phyloP scores from a whole-genome alignment of 345 rosid species.

The Conringia planisiliqua region DNA sequence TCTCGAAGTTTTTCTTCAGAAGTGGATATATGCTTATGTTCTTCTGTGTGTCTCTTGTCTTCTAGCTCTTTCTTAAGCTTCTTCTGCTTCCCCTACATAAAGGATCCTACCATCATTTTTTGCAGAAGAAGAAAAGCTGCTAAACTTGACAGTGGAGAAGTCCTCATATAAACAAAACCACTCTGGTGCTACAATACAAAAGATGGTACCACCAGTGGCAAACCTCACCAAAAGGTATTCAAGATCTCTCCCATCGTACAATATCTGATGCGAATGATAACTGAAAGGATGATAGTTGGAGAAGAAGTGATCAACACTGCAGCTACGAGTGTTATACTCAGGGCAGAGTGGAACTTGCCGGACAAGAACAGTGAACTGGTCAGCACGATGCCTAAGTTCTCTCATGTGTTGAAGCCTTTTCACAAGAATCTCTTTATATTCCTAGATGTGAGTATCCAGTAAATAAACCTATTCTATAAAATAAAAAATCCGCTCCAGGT shows the following conservation, averaged over 20 bases:
- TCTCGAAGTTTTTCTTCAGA: conserved; percentile 67
- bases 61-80: conserved; percentile 45
- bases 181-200: neutral
- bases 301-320: conserved; percentile 80
- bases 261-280: conserved; percentile 65
- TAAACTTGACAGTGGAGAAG: neutral
- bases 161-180: neutral
- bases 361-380: conserved; percentile 75
- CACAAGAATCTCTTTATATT: conserved; percentile 57
- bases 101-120: neutral
- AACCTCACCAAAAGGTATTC: conserved; percentile 57
- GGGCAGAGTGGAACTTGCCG: conserved; percentile 67
- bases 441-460: conserved; percentile 53
- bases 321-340: conserved; percentile 52
- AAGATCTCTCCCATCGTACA: conserved; percentile 60
- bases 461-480: conserved; percentile 31
- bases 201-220: neutral
- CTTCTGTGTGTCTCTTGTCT: conserved; percentile 38
- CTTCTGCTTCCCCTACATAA: conserved; percentile 57
- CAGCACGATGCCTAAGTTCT: conserved; percentile 55
- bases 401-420: conserved; percentile 59
- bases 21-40: conserved; percentile 29
- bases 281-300: conserved; percentile 59
- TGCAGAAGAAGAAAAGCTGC: neutral
- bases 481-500: conserved; percentile 3